Conservation (phyloP, 371 early-diverging fungal genomes). For the Umbelopsis sp. region DNA sequence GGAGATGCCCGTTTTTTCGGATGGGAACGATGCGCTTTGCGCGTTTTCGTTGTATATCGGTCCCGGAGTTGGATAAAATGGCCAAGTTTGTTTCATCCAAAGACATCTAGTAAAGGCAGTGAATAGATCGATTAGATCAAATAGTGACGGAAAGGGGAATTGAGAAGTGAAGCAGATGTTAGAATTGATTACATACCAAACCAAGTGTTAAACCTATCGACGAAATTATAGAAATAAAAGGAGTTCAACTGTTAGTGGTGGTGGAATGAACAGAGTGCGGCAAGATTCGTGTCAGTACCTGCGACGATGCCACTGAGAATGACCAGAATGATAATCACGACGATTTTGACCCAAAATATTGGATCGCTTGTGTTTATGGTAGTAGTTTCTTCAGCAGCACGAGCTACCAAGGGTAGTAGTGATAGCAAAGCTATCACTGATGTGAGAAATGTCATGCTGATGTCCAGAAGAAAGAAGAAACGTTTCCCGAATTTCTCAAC, state of each 20-base stretch:
- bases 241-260: no score
- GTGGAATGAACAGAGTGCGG: not conserved
- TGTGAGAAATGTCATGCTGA: conserved; percentile 16
- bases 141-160: no score
- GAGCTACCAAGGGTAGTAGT: not conserved
- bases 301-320: conserved; percentile 81
- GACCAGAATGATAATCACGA: conserved; percentile 59
- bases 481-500: not conserved
- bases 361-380: conserved; percentile 4
- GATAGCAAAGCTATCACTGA: not conserved
- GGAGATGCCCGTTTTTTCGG: conserved; percentile 72
- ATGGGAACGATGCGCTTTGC: conserved; percentile 71
- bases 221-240: no score
- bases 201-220: conserved; percentile 42
- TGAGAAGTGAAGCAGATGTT: no score
- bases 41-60: conserved; percentile 58
- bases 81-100: conserved; percentile 63
- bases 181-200: conserved; percentile 28
- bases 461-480: not conserved
- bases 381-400: conserved; percentile 3
- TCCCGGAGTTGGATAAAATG: conserved; percentile 68
- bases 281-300: conserved; percentile 41
- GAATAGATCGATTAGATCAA: not conserved
- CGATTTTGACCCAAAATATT: conserved; percentile 45
- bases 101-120: conserved; percentile 55